Evolutionary conservation across 768 basidiomycete genomes (phyloP).

Genomic region (Tricholoma flavovirens): DNA sequence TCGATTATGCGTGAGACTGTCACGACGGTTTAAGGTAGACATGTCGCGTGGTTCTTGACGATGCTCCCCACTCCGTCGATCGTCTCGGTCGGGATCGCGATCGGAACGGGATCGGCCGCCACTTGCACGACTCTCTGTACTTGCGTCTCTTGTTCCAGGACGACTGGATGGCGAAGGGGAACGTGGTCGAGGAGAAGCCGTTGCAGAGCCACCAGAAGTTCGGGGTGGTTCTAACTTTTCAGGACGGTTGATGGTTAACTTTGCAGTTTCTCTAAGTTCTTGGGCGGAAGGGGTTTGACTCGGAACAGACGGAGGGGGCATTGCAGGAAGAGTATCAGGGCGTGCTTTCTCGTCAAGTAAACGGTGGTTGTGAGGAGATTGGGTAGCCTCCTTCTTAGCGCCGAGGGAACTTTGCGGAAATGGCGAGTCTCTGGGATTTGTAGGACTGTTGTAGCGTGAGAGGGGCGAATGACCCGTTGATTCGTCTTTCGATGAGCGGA

Average conservation of each 20-base stretch:
- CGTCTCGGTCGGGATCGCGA: constrained; percentile 45
- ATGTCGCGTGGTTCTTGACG: constrained; percentile 41
- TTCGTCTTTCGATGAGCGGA: constrained; percentile 19
- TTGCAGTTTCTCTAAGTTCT: constrained; percentile 75
- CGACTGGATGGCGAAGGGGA: constrained; percentile 61
- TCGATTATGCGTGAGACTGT: constrained; percentile 48
- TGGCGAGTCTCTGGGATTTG: constrained; percentile 15
- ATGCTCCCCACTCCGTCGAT: constrained; percentile 46
- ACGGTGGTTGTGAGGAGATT: constrained; percentile 34
- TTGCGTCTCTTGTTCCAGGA: constrained; percentile 65
- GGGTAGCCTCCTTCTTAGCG: constrained; percentile 24
- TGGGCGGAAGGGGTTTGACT: constrained; percentile 77
- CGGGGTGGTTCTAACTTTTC: constrained; percentile 42
- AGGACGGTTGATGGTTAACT: constrained; percentile 50
- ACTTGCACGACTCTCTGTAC: constrained; percentile 68
- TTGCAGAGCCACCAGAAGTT: constrained; percentile 44
- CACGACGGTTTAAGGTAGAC: constrained; percentile 35
- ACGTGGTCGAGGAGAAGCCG: constrained; percentile 56
- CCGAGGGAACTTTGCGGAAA: constrained; percentile 13
- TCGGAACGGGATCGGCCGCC: constrained; percentile 56
- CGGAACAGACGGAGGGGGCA: constrained; percentile 76
- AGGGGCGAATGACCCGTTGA: constrained; percentile 10
- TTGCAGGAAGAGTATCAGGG: constrained; percentile 37
- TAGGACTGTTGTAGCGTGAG: constrained; percentile 25
- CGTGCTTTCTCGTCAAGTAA: constrained; percentile 37